Conservation (phyloP, 2,329 filamentous ascomycete genomes). For the Helicocarpus griseus region DNA sequence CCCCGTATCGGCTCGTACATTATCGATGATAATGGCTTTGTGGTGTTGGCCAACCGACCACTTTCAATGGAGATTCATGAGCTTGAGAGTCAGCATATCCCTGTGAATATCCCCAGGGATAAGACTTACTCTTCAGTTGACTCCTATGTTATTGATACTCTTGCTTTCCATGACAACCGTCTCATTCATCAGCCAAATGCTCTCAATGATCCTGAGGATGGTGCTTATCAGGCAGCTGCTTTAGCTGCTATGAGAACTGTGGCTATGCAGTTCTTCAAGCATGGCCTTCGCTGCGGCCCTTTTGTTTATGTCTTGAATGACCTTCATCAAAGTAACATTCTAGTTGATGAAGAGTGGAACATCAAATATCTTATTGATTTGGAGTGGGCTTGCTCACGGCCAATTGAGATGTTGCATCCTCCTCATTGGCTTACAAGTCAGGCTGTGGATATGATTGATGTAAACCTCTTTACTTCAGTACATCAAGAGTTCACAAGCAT, state of each 20-base stretch:
- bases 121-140: too few species aligned
- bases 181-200: too few species aligned
- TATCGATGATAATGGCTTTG: too few species aligned
- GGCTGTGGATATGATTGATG: slow-evolving; percentile 12
- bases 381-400: slow-evolving; percentile 23
- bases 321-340: slow-evolving; percentile 31
- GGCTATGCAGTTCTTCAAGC: slow-evolving; percentile 17
- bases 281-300: slow-evolving; percentile 25
- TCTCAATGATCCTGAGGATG: too few species aligned
- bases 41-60: too few species aligned
- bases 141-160: too few species aligned
- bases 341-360: slow-evolving; percentile 24
- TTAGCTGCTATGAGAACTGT: slow-evolving; percentile 21
- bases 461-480: slow-evolving; percentile 1
- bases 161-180: too few species aligned
- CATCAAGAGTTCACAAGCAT: slow-evolving; percentile 8
- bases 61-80: too few species aligned
- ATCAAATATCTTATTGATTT: slow-evolving; percentile 25
- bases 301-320: slow-evolving; percentile 30
- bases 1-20: too few species aligned
- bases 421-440: slow-evolving; percentile 20
- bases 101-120: too few species aligned
- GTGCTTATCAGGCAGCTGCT: slow-evolving; percentile 18
- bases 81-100: too few species aligned
- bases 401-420: slow-evolving; percentile 19